Percentiles rank a stretch among this genome's conserved stretches.
phyloP scores from a whole-genome alignment of 2,329 filamentous ascomycete species.

The Nigrospora oryzae region DNA sequence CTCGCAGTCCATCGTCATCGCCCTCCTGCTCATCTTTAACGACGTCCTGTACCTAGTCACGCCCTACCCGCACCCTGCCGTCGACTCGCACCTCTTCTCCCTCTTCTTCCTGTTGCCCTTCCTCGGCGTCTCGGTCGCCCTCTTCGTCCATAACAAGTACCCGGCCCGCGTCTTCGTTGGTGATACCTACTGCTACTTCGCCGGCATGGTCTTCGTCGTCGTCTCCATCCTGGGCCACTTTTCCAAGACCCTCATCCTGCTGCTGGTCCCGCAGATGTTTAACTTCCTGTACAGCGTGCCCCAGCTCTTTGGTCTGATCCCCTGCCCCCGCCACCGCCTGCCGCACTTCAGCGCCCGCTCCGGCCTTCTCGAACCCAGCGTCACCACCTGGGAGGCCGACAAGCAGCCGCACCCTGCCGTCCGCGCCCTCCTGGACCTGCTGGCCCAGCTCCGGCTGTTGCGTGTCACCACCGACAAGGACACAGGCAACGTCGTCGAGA shows the following conservation, averaged over 20 bases:
- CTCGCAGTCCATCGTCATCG: conserved; percentile 85
- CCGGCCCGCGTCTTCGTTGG: conserved; percentile 93
- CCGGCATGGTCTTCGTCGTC: conserved; percentile 96
- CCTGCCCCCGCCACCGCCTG: conserved; percentile 86
- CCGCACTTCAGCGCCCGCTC: conserved; percentile 81
- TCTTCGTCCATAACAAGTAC: conserved; percentile 91
- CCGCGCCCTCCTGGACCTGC: conserved; percentile 53
- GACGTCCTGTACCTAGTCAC: conserved; percentile 80
- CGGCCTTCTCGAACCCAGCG: conserved; percentile 77
- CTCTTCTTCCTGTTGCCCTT: conserved; percentile 92
- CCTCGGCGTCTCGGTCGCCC: conserved; percentile 79
- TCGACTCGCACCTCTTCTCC: conserved; percentile 91
- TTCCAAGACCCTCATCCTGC: conserved; percentile 86
- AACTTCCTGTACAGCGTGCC: conserved; percentile 93
- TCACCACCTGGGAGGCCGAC: conserved; percentile 63
- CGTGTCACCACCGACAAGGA: conserved; percentile 58
- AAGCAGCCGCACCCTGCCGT: conserved; percentile 61
- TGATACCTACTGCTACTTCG: conserved; percentile 99
- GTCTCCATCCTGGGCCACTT: conserved; percentile 97
- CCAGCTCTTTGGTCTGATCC: conserved; percentile 82
- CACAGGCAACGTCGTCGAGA: conserved; percentile 62
- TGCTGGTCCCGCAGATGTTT: conserved; percentile 89
- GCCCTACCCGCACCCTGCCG: conserved; percentile 83
- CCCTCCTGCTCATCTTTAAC: conserved; percentile 74
- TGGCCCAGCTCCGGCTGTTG: conserved; percentile 61